Percentiles rank a stretch among this genome's conserved stretches.
These are phyloP conservation scores for Erodium chrysanthum DNA, from an alignment of 441 rosid genomes.

Conservation along the genomic window DNA sequence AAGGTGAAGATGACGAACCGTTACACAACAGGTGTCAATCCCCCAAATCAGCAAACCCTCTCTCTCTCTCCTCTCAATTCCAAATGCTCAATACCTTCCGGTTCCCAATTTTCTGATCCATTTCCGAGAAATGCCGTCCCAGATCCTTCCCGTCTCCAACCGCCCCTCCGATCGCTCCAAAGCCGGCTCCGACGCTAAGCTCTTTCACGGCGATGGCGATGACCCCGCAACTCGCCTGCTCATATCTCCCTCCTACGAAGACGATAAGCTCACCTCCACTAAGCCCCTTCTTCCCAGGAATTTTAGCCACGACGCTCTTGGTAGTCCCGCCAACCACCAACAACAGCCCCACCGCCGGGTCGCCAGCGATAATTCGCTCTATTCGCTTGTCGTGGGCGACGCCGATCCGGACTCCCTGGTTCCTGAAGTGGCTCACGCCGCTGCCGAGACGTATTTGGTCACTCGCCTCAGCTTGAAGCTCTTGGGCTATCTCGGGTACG, in stretches of 20 bases:
- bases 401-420: neutral
- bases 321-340: neutral
- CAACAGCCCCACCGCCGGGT: neutral
- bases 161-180: neutral
- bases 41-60: neutral
- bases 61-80: neutral
- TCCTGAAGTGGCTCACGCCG: constrained; percentile 45
- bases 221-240: neutral
- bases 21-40: neutral
- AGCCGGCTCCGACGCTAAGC: neutral
- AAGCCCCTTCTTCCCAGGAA: neutral
- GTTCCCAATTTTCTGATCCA: no score
- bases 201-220: neutral
- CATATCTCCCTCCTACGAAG: neutral
- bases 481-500: constrained; percentile 57
- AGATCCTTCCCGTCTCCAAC: neutral
- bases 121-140: neutral
- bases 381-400: neutral
- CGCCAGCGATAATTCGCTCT: neutral
- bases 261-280: neutral
- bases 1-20: neutral
- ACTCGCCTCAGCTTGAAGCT: constrained; percentile 64
- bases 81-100: neutral
- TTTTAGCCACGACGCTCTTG: neutral
- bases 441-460: constrained; percentile 51